Evolutionary conservation across 225 moss, liverwort and hornwort species (phyloP).

Genomic region (Asterella californica): DNA sequence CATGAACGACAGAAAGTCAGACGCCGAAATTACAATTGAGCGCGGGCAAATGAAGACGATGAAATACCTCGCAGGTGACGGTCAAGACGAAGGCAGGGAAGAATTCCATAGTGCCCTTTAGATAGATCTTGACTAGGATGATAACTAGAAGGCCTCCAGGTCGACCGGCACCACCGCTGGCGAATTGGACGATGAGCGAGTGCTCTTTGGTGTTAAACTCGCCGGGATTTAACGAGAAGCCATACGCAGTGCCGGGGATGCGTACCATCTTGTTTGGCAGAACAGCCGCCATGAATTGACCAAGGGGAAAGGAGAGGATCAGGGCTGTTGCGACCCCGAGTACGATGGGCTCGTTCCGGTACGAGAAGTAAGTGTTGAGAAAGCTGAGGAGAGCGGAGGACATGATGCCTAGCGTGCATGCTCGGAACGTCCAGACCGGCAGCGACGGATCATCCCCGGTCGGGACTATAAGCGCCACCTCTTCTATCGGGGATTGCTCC

Average conservation of each 20-base stretch:
- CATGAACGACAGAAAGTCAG: not conserved
- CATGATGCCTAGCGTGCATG: constrained; percentile 27
- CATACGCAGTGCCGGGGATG: not conserved
- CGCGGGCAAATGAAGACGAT: not conserved
- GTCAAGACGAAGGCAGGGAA: constrained; percentile 18
- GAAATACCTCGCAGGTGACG: constrained; percentile 5
- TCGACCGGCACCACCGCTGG: constrained; percentile 17
- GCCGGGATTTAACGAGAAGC: constrained; percentile 32
- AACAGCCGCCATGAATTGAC: constrained; percentile 31
- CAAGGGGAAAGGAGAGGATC: constrained; percentile 26
- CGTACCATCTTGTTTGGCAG: constrained; percentile 12
- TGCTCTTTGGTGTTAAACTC: constrained; percentile 41
- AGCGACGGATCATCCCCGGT: constrained; percentile 30
- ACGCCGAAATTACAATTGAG: too few relatives aligned
- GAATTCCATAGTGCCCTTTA: not conserved
- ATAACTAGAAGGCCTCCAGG: constrained; percentile 23
- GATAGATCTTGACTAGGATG: constrained; percentile 27
- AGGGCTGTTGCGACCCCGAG: constrained; percentile 4
- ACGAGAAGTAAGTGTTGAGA: constrained; percentile 34
- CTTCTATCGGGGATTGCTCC: constrained; percentile 28
- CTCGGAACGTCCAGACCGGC: constrained; percentile 35
- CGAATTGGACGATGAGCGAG: constrained; percentile 39
- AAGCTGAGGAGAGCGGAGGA: constrained; percentile 25
- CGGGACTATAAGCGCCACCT: constrained; percentile 32
- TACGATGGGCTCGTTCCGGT: constrained; percentile 24